Base-by-base conservation (phyloP, 768 basidiomycete species). In the Lactarius trivialis region DNA sequence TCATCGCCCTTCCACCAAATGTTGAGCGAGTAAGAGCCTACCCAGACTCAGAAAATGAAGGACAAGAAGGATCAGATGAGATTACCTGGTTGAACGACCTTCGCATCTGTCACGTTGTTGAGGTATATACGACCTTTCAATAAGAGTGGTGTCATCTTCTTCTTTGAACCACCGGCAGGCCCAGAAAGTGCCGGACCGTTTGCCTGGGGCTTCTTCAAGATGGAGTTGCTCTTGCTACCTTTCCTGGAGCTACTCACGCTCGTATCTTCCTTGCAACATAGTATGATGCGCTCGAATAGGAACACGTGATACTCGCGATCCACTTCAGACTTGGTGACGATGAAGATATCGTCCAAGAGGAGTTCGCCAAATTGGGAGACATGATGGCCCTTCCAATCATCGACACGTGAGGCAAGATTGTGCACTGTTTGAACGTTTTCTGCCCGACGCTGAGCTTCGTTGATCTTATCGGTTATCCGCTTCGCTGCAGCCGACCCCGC, bases 351-450 rank as follows among this genome's bases (percentile, higher is more conserved):
- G 72, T 98, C 95, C 33, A 98, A 83, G 36, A 96, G 81, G 58
- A 99, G 88, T 68, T 91, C 85, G 63, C 97, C 97, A 67, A 99
- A 98, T 73, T 93, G 91, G 68, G 85, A 85, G 41, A 98, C 81
- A 68, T 96, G 91, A 73, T 99, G 97, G 12, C 96, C 96, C 73
- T 98, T 98, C 97, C 97, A 99, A 73, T 99, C 97, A 67, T 95
- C 93, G 52, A 99, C 93, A 50, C 97, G 86, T 32, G 78, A 77
- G 65, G 86, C 81, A 8, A 99, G 83, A 68, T 88, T 90, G 73
- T 89, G 85, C 60, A 97, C 93, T 5, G 93, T 97, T 68, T 87
- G 88, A 48, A 86, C 79, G 69, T 99, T 98, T 76, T 98, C 91
- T 55, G 91, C 86, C 54, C 91, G 85, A 54, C 97, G 84, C 73